Percentiles rank a stretch among this genome's conserved stretches.
Conservation (phyloP, 805 yeast genomes). For the Ogataea trehalophila region DNA sequence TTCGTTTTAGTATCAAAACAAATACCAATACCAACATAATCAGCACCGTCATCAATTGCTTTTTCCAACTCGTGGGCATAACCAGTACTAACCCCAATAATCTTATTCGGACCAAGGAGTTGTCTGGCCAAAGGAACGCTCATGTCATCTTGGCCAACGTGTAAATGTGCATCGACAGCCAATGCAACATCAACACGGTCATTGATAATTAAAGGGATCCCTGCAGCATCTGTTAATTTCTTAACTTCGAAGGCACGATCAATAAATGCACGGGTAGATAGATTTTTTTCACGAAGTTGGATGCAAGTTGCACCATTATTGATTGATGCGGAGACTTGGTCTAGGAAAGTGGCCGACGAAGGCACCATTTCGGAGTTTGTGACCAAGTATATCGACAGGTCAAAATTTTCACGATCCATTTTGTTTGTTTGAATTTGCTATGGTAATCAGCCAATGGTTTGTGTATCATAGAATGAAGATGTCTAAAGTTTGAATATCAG, state of each 20-base stretch:
- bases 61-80: constrained; percentile 48
- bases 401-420: constrained; percentile 24
- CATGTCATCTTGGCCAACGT: constrained; percentile 92
- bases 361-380: constrained; percentile 79
- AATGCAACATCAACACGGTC: constrained; percentile 87
- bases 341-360: constrained; percentile 43
- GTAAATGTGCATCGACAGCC: constrained; percentile 86
- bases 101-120: constrained; percentile 67
- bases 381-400: constrained; percentile 68
- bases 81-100: constrained; percentile 75
- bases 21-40: constrained; percentile 84
- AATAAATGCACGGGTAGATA: constrained; percentile 65
- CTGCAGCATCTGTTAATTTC: constrained; percentile 49
- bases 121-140: constrained; percentile 50
- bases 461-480: no score
- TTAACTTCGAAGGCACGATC: constrained; percentile 57
- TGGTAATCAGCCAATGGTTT: not conserved
- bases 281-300: constrained; percentile 76
- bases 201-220: constrained; percentile 77
- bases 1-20: constrained; percentile 74
- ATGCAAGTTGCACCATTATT: constrained; percentile 73
- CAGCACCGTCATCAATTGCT: constrained; percentile 48
- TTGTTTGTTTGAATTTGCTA: constrained; percentile 2
- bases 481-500: no score
- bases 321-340: constrained; percentile 61